These are phyloP conservation scores for Ceratocystis diversiconidia DNA, from an alignment of 2,329 filamentous ascomycete genomes.

Conservation along the genomic window DNA sequence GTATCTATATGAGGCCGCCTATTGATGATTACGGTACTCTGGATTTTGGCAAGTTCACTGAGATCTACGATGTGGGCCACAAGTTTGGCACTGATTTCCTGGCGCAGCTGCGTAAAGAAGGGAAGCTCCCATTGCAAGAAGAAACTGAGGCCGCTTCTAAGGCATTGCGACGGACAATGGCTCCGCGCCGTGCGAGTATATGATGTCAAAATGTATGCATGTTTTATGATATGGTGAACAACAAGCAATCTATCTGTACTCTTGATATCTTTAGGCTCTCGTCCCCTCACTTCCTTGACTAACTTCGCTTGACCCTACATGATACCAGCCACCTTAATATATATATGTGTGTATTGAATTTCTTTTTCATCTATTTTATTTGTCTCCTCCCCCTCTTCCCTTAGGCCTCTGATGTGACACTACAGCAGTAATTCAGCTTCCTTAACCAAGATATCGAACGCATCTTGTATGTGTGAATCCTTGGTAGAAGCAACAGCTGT, in stretches of 20 bases:
- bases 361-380: background rate
- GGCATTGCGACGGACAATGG: constrained; percentile 62
- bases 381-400: too few species aligned
- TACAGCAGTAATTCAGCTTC: constrained; percentile 6
- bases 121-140: constrained; percentile 54
- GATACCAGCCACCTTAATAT: background rate
- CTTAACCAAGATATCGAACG: constrained; percentile 54
- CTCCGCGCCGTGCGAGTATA: constrained; percentile 64
- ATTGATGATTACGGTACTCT: constrained; percentile 87
- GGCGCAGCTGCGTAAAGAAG: constrained; percentile 60
- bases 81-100: constrained; percentile 71
- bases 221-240: background rate
- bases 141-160: constrained; percentile 54
- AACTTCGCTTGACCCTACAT: background rate
- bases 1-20: constrained; percentile 90
- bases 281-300: background rate
- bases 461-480: constrained; percentile 56
- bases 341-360: constrained; percentile 7
- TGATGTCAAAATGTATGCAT: constrained; percentile 25
- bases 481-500: constrained; percentile 53
- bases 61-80: constrained; percentile 86
- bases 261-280: background rate
- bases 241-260: background rate
- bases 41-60: constrained; percentile 95
- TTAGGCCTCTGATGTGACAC: background rate